A percentile compares a stretch with the other conserved stretches of the same genome.
Conservation (phyloP, 805 yeast genomes). For the Zygotorulaspora danielsina region DNA sequence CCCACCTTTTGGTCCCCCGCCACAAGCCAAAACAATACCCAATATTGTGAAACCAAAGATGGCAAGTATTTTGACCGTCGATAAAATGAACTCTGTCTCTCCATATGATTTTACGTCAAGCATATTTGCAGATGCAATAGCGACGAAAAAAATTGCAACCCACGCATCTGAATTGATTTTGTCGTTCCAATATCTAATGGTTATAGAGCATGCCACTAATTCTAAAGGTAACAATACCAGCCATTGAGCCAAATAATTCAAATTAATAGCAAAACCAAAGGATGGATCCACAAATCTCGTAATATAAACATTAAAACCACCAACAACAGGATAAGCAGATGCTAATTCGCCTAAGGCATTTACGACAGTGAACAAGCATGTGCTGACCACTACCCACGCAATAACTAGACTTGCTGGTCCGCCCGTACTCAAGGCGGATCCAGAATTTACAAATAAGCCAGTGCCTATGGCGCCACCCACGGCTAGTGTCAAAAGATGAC, state of each 20-base stretch:
- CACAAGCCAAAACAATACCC: conserved; percentile 46
- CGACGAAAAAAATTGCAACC: conserved; percentile 51
- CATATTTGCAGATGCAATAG: conserved; percentile 46
- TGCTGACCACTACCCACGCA: conserved; percentile 51
- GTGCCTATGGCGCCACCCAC: conserved; percentile 68
- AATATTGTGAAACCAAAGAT: conserved; percentile 46
- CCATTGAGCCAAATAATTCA: conserved; percentile 55
- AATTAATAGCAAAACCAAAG: conserved; percentile 50
- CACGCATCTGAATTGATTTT: conserved; percentile 53
- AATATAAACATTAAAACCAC: conserved; percentile 48
- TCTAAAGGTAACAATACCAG: conserved; percentile 55
- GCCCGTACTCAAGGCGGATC: conserved; percentile 52
- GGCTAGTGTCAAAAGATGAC: conserved; percentile 60
- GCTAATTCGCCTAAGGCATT: conserved; percentile 51
- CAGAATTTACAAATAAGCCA: conserved; percentile 65
- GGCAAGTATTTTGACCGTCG: conserved; percentile 46
- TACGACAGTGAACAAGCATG: conserved; percentile 57
- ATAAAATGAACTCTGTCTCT: conserved; percentile 51
- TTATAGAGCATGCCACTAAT: conserved; percentile 55
- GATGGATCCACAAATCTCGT: conserved; percentile 53
- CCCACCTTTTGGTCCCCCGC: conserved; percentile 50
- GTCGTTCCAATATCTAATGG: conserved; percentile 51
- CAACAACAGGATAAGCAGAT: conserved; percentile 50
- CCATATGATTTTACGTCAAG: conserved; percentile 54
- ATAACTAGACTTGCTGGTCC: conserved; percentile 64